Base-by-base conservation (phyloP, 2,329 filamentous ascomycete species). In the Hymenoscyphus infarciens region DNA sequence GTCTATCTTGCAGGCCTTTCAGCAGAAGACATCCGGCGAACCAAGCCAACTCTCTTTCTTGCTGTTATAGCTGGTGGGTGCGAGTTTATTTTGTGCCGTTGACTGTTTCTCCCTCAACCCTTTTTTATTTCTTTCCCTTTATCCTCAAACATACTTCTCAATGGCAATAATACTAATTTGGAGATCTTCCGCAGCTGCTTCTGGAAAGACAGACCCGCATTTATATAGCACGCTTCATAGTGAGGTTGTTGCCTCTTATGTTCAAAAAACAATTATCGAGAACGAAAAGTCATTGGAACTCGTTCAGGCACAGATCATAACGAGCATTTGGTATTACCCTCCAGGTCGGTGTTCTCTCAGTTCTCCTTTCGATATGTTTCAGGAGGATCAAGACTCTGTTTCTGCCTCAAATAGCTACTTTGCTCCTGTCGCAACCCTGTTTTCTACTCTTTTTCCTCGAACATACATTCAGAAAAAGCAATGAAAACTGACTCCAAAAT, bases 31-130 rank as follows among this genome's bases (percentile, higher is more conserved):
- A 72, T 88, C 54, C 80, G 86, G 58, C 74, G 75, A 61, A 75
- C 78, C 1, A 86, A 83, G 71, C 89, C 89, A 1, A 79, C 83
- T 1, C 78, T 91, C 8, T 91, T 91, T 69, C 78, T 90, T n/a
- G 80, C 88, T 25, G 77, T 90, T 67, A 83, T 91, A 31, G 29
- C 29, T 3, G 29, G 29, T 31, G 29, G 29, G 29, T 31, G 29
- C 29, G 7, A 27, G 25, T 27, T 4, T 27, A 27, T 27, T 27
- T 27, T 27, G 2, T 27, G 25, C 25, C 25, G 25, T 27, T 27
- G 25, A 31, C 29, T 31, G 5, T 31, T 31, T 8, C 29, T 5
- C 29, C 29, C 29, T 31, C 29, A 31, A 5, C 5, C 29, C 29
- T 31, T n/a, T n/a, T n/a, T n/a, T n/a, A 5, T 31, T 31, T 31